Evolutionary conservation across 129 eudicot genomes (phyloP), one percentile per base, ranked within the genome.

Genomic region (Calendula officinalis): DNA sequence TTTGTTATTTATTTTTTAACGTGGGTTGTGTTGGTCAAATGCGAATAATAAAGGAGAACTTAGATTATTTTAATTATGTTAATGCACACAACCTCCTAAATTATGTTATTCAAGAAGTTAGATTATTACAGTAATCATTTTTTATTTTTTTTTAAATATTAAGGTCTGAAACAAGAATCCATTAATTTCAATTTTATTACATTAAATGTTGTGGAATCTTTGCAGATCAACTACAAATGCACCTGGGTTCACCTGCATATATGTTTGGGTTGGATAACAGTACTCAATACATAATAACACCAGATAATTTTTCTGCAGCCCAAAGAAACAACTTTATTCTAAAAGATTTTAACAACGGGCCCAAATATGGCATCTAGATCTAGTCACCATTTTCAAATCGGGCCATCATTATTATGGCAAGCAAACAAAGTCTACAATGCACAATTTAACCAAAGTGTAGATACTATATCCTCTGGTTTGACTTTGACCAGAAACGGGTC

Each of bases 181-280:
- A n/a, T n/a, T n/a, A 44, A 5, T 4, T 27, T n/a, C n/a, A 10
- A 45, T 45, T 45, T 10, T 12, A 45, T 45, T 12, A 45, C 4
- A 17, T 56, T 56, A 34, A 22, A 22, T 70, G 45, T 49, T 66
- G 30, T 22, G 30, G 30, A 22, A 22, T 22, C 30, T 39, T 41
- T 54, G 50, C 80, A 76, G 80, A 68, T 40, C 71, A 55, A 43
- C 53, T 27, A 13, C 80, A 68, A 38, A 33, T 57, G 62, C 72
- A 73, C 50, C 56, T 70, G 60, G 45, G 52, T 30, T 30, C 75
- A 30, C 44, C 37, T 13, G 34, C 79, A 40, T 41, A 74, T 43
- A 22, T 34, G 47, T 62, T 38, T 14, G 65, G 60, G 11, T 14
- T 56, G 17, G 61, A 62, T 39, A 41, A 62, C 10, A 55, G 30